These are phyloP conservation scores for Ogataea naganishii DNA, from an alignment of 805 yeast species.

Conservation along the genomic window DNA sequence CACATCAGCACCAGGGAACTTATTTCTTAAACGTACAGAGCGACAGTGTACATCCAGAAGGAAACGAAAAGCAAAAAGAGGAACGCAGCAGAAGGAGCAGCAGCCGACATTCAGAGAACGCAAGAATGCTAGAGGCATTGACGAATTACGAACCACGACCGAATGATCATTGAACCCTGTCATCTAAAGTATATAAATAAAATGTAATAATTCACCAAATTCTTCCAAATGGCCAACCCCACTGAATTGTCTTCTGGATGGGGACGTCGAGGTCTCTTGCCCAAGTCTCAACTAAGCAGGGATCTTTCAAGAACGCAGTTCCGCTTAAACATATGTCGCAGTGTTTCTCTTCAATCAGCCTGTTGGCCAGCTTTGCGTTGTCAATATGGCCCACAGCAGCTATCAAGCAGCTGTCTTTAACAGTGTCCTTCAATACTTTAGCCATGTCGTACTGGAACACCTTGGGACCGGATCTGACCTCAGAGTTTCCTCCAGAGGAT, in stretches of 20 bases:
- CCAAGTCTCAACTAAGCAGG: conserved; percentile 40
- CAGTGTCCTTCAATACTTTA: conserved; percentile 30
- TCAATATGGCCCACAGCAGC: conserved; percentile 40
- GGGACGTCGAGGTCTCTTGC: conserved; percentile 40
- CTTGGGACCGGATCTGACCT: conserved; percentile 19
- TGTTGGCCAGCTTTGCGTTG: conserved; percentile 27
- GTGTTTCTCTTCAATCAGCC: conserved; percentile 30
- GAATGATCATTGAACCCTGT: too few species aligned
- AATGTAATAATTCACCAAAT: too few species aligned
- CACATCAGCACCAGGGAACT: too few species aligned
- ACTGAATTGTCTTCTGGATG: conserved; percentile 11
- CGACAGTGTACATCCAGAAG: too few species aligned
- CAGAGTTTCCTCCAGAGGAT: conserved; percentile 42
- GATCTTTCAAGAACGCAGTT: conserved; percentile 34
- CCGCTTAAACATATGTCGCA: conserved; percentile 44
- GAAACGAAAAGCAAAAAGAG: too few species aligned
- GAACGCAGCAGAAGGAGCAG: too few species aligned
- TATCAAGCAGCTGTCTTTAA: conserved; percentile 33
- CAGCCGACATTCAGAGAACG: too few species aligned
- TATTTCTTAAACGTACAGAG: too few species aligned
- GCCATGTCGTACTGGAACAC: conserved; percentile 34
- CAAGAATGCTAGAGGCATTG: too few species aligned
- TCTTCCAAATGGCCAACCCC: conserved; percentile 10
- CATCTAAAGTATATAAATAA: too few species aligned
- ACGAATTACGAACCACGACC: too few species aligned